Percentiles rank a stretch among this genome's conserved stretches.
phyloP scores from a whole-genome alignment of 306 rosid genomes.

The Fragaria vesca region DNA sequence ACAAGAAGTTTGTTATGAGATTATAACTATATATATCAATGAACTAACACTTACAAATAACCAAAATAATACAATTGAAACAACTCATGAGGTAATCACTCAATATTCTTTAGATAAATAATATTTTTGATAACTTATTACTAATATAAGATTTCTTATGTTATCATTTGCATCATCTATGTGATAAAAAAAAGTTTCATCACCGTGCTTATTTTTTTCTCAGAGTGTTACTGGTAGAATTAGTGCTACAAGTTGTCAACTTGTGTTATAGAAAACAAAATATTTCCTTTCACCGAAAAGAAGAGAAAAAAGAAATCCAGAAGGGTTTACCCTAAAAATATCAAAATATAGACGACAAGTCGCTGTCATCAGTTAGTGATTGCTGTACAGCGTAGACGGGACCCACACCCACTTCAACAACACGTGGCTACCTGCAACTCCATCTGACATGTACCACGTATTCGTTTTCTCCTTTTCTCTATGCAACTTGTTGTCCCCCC shows the following conservation, averaged over 20 bases:
- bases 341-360: not conserved
- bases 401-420: not conserved
- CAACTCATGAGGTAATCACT: too few relatives aligned
- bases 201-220: not conserved
- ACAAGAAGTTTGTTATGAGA: too few relatives aligned
- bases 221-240: not conserved
- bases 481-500: slow-evolving; percentile 28
- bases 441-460: slow-evolving; percentile 4
- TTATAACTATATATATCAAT: too few relatives aligned
- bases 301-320: not conserved
- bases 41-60: too few relatives aligned
- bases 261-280: not conserved
- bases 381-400: not conserved
- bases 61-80: too few relatives aligned
- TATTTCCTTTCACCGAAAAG: not conserved
- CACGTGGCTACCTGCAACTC: not conserved
- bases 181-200: not conserved
- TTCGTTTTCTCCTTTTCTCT: not conserved
- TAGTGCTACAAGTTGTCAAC: not conserved
- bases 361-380: slow-evolving; percentile 5
- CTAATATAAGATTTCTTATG: not conserved
- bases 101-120: too few relatives aligned
- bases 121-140: too few relatives aligned
- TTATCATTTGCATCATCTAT: not conserved
- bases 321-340: not conserved